Conservation (phyloP, 2,329 filamentous ascomycete genomes). For the Sarocladiaceae sp. region DNA sequence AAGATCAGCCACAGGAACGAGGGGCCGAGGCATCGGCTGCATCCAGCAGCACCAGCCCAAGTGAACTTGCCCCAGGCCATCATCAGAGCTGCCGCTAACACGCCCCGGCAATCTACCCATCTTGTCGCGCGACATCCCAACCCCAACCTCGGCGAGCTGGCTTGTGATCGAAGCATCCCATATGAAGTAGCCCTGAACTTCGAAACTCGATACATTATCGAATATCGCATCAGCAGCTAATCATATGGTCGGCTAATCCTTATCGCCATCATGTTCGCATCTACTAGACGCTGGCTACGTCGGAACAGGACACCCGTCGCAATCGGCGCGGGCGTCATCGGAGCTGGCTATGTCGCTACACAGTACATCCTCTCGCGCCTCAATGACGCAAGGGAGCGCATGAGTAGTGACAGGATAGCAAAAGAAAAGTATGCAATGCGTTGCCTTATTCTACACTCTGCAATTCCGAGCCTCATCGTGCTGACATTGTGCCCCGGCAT, state of each 20-base stretch:
- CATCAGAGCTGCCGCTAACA: constrained; percentile 1
- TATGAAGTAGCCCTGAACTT: not conserved
- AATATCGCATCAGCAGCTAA: not conserved
- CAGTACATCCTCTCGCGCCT: constrained; percentile 93
- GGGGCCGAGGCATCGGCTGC: constrained; percentile 8
- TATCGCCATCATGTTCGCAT: constrained; percentile 50
- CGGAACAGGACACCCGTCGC: constrained; percentile 89
- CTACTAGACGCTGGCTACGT: constrained; percentile 84
- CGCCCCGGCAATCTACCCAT: not conserved
- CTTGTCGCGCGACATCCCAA: not conserved
- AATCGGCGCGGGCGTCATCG: constrained; percentile 81
- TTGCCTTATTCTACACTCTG: not conserved
- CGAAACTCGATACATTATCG: not conserved
- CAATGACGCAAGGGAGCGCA: constrained; percentile 88
- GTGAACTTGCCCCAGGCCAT: not conserved
- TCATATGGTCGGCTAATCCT: not conserved
- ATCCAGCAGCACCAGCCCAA: not conserved
- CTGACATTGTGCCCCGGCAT: constrained; percentile 10
- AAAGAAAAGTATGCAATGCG: constrained; percentile 77
- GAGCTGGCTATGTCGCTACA: constrained; percentile 84
- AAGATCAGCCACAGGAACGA: not conserved
- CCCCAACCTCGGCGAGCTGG: constrained; percentile 4
- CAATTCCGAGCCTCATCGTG: not conserved
- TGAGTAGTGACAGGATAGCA: constrained; percentile 92
- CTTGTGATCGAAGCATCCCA: not conserved